phyloP scores from a whole-genome alignment of 306 rosid genomes.

The Prunus salicina region DNA sequence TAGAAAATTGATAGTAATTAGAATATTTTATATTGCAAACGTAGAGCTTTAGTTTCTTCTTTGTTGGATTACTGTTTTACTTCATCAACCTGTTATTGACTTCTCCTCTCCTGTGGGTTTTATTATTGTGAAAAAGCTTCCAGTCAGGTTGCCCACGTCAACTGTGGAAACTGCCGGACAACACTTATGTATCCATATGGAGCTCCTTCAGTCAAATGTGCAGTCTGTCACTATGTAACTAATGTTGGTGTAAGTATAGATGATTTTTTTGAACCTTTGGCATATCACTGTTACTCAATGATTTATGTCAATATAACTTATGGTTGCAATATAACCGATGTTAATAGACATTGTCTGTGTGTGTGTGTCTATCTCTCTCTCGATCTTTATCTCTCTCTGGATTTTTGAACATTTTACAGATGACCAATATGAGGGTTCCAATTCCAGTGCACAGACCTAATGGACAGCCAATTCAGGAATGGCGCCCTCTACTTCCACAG shows the following conservation, averaged over 20 bases:
- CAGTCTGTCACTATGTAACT: slow-evolving; percentile 88
- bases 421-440: slow-evolving; percentile 67
- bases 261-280: neutral
- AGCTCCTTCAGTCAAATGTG: slow-evolving; percentile 98
- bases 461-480: slow-evolving; percentile 57
- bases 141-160: slow-evolving; percentile 75
- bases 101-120: slow-evolving; percentile 22
- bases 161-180: slow-evolving; percentile 92
- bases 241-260: slow-evolving; percentile 67
- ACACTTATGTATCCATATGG: slow-evolving; percentile 91
- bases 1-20: neutral
- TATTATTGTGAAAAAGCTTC: slow-evolving; percentile 48
- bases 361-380: neutral
- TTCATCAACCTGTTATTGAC: slow-evolving; percentile 17
- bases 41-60: neutral
- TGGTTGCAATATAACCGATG: neutral
- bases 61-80: neutral
- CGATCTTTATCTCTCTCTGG: no score
- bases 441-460: slow-evolving; percentile 75
- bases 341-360: neutral
- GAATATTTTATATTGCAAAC: neutral
- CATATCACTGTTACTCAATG: neutral
- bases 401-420: slow-evolving; percentile 33
- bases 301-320: neutral
- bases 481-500: slow-evolving; percentile 72